Percentiles rank a stretch among this genome's conserved stretches.
These are phyloP conservation scores for Beauveria medogensis DNA, from an alignment of 2,329 filamentous ascomycete genomes.

Conservation along the genomic window DNA sequence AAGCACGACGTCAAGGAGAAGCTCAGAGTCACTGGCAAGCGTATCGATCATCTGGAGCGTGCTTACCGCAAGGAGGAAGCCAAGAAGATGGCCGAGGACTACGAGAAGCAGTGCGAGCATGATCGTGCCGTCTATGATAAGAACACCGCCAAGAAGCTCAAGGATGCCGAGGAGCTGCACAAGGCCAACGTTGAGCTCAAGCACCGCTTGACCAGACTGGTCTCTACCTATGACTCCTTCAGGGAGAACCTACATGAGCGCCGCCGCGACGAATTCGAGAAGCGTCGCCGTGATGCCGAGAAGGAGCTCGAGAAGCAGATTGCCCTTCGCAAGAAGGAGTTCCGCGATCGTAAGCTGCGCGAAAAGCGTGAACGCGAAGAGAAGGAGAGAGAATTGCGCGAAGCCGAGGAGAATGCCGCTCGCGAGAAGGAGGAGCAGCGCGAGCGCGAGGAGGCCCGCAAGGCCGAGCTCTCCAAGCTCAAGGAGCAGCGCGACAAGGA, in stretches of 20 bases:
- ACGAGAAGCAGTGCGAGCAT: constrained; percentile 68
- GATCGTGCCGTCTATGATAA: constrained; percentile 77
- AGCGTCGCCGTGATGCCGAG: constrained; percentile 83
- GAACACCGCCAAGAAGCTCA: constrained; percentile 67
- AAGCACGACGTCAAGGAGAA: constrained; percentile 94
- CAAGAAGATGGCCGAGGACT: constrained; percentile 84
- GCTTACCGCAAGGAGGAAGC: constrained; percentile 92
- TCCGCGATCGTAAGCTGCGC: constrained; percentile 70
- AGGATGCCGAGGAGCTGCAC: constrained; percentile 80
- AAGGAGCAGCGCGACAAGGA: constrained; percentile 60
- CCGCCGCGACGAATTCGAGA: constrained; percentile 92
- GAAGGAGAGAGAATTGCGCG: constrained; percentile 65
- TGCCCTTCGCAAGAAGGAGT: constrained; percentile 76
- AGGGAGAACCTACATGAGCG: constrained; percentile 74
- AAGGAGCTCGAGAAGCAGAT: constrained; percentile 91
- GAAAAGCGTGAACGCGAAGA: constrained; percentile 83
- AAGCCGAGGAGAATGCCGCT: constrained; percentile 76
- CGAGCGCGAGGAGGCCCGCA: constrained; percentile 70
- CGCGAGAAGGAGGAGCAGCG: constrained; percentile 82
- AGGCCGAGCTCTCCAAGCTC: constrained; percentile 57
- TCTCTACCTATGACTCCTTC: constrained; percentile 79
- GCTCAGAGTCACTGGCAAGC: constrained; percentile 85
- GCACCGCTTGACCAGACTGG: constrained; percentile 78
- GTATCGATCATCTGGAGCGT: constrained; percentile 93
- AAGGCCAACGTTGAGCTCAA: constrained; percentile 88